phyloP scores from a whole-genome alignment of 1,139 yeast species.

The Ashbya aceris region DNA sequence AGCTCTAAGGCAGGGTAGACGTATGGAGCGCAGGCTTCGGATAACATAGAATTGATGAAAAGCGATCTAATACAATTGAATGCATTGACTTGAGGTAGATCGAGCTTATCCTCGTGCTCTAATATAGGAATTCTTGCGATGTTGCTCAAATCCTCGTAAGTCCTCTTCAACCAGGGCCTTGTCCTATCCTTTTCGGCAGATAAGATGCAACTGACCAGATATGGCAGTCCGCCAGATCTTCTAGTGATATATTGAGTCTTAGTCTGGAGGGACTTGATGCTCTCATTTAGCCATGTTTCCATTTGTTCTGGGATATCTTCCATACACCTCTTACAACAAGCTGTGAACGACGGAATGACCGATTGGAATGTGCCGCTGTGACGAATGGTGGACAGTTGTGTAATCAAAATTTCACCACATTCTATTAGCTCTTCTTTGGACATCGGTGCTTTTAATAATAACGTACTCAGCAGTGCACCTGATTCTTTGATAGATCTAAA shows the following conservation, averaged over 20 bases:
- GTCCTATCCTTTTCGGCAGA: conserved; percentile 40
- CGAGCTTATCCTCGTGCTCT: conserved; percentile 46
- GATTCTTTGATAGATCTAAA: conserved; percentile 86
- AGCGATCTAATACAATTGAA: conserved; percentile 73
- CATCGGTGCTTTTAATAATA: conserved; percentile 29
- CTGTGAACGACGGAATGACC: conserved; percentile 67
- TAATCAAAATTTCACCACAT: conserved; percentile 49
- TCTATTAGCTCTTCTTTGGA: conserved; percentile 23
- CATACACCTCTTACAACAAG: conserved; percentile 47
- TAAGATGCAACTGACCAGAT: conserved; percentile 60
- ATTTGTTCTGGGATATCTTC: conserved; percentile 35
- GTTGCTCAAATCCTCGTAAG: conserved; percentile 43
- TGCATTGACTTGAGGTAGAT: conserved; percentile 89
- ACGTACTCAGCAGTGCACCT: conserved; percentile 41
- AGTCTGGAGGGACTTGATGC: conserved; percentile 43
- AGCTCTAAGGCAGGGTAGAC: conserved; percentile 52
- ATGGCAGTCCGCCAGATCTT: conserved; percentile 89
- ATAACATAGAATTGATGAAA: conserved; percentile 58
- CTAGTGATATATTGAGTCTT: conserved; percentile 68
- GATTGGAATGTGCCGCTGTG: conserved; percentile 92
- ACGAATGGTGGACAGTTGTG: conserved; percentile 62
- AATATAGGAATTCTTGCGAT: conserved; percentile 47
- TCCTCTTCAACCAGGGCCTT: conserved; percentile 34
- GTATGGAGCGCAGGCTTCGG: conserved; percentile 42
- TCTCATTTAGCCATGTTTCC: conserved; percentile 45